Base-by-base conservation (phyloP, 148 eudicot genomes). In the Rhododendron mucronatum region DNA sequence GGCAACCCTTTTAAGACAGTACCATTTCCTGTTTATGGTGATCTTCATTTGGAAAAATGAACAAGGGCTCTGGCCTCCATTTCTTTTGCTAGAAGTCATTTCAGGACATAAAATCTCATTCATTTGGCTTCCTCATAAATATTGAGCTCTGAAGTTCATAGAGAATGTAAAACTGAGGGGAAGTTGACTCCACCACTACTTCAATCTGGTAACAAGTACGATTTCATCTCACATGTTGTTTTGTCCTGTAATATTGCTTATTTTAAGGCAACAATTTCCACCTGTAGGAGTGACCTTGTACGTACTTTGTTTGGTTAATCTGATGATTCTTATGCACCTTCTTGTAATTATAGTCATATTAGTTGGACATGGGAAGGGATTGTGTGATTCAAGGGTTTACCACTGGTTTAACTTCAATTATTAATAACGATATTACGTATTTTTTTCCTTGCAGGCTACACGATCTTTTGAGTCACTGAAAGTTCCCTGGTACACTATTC, bases 401-500 rank as follows among this genome's bases (percentile, higher is more conserved):
- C 39, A 33, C 20, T 71, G 39, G 5, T 57, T 53, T 55, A 67
- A 78, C 26, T 39, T 71, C 33, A 51, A 53, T 45, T 45, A 55
- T 53, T 30, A 45, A 16, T 47, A 55, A 78, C 39, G 26, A 78
- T 55, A 44, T 59, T 59, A 59, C 82, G 80, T 61, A 59, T 61
- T 57, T 75, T 61, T 79, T 79, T n/a, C 83, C 20, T 87, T 85
- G 44, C 92, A 91, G 92, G 92, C 88, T 69, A 90, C 91, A 26
- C 23, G 15, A 65, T 59, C 86, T 76, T 89, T 87, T 80, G 83
- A 84, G 28, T 63, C 78, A 23, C 83, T 84, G 71, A 88, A 78
- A 47, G 87, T 91, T 81, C 91, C 94, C 59, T 91, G 93, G 93
- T 93, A 92, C 12, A 74, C 48, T 61, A 18, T 26, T 82, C 81